Base-by-base conservation (phyloP, 2,329 filamentous ascomycete species). In the Trichophyton benhamiae region DNA sequence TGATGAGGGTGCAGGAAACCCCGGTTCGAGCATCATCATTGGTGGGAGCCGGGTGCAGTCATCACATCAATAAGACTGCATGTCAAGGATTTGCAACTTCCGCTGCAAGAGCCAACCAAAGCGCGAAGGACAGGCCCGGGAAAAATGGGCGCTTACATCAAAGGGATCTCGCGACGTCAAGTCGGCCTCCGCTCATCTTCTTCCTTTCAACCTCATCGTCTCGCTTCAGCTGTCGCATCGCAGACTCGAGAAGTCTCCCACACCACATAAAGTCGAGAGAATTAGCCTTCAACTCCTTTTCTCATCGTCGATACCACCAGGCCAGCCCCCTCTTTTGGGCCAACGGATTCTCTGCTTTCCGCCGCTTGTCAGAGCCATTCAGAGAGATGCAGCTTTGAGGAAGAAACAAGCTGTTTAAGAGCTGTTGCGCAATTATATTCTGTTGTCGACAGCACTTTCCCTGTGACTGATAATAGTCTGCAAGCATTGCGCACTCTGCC, bases 1-100 rank as follows among this genome's bases (percentile, higher is more conserved):
- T 59, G 58, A 59, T 59, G 42, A 33, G 42, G 41, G 27, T n/a
- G 58, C 58, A 59, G 25, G 57, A 58, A 58, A 44, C 20, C 57
- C 57, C 38, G 20, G 57, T 58, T 27, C 36, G n/a, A 44, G 57
- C 20, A 27, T 27, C 20, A 36, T 30, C 41, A 58, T 58, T 58
- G 57, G 57, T 58, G 52, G 52, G 52, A 7, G 52, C n/a, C 52
- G 27, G 27, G 25, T n/a, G 27, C 8, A 30, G 30, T 20, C 27
- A 36, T 55, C 52, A 55, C 52, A 55, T 55, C 52, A 55, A 27
- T 55, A 27, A 36, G 52, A 6, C 52, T 55, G 52, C 30, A 55
- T 6, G 52, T 17, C 52, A 55, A 36, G 52, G 52, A 55, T 55
- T 55, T 55, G 52, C 52, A 30, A 55, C 46, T 27, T 22, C 20